Evolutionary conservation across 1,284 basidiomycete species (phyloP).

Genomic region (Trichosporon sp.): DNA sequence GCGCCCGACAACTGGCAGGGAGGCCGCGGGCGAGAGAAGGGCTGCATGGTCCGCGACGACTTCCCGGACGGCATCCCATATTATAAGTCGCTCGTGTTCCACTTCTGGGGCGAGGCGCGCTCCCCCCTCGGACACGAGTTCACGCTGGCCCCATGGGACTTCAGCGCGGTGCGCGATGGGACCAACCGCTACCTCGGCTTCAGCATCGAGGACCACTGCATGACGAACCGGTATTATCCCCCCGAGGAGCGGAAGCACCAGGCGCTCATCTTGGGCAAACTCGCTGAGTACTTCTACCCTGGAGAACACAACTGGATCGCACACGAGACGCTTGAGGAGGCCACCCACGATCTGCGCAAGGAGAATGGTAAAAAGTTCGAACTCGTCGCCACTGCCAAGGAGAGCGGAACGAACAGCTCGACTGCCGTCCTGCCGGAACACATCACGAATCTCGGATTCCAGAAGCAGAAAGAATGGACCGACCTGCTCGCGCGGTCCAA

Average conservation of each 20-base stretch:
- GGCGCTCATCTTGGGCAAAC: conserved; percentile 53
- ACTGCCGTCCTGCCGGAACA: neutral
- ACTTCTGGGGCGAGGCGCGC: conserved; percentile 36
- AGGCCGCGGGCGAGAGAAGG: conserved; percentile 16
- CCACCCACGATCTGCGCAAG: neutral
- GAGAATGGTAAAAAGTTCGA: neutral
- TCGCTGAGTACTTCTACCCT: conserved; percentile 41
- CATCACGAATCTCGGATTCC: conserved; percentile 21
- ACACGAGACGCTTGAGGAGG: neutral
- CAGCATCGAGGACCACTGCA: conserved; percentile 51
- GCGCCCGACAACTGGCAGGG: conserved; percentile 28
- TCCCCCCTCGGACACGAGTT: conserved; percentile 36
- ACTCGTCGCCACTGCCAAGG: neutral
- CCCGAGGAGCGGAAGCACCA: conserved; percentile 39
- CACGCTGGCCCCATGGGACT: conserved; percentile 41
- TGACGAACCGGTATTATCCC: neutral
- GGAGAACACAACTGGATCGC: neutral
- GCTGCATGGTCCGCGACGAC: conserved; percentile 34
- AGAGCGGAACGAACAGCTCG: neutral
- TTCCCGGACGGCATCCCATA: conserved; percentile 40
- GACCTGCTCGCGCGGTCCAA: conserved; percentile 22
- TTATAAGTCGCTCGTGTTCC: conserved; percentile 39
- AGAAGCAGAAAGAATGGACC: conserved; percentile 20
- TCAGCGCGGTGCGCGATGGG: neutral
- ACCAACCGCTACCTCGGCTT: conserved; percentile 41